A percentile compares a stretch with the other conserved stretches of the same genome.
phyloP scores from a whole-genome alignment of 2,329 filamentous ascomycete genomes.

The Drechslerella coelobrocha region DNA sequence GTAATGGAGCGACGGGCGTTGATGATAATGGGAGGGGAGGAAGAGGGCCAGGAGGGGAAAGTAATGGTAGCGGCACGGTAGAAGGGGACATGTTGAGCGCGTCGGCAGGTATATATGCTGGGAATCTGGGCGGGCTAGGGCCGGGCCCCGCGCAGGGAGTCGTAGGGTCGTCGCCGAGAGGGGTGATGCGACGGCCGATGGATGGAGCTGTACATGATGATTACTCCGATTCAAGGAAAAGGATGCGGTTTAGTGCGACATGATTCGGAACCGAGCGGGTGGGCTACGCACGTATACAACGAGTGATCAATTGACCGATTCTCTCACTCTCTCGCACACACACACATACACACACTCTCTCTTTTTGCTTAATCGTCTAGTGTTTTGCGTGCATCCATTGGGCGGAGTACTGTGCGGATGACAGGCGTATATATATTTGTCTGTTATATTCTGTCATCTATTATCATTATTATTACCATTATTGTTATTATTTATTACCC shows the following conservation, averaged over 20 bases:
- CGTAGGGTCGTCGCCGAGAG: conserved; percentile 22
- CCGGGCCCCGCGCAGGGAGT: not conserved
- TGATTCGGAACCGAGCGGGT: no score
- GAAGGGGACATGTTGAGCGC: conserved; percentile 36
- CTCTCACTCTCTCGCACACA: no score
- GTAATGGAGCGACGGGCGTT: not conserved
- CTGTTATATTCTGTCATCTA: not conserved
- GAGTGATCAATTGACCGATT: not conserved
- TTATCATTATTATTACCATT: not conserved
- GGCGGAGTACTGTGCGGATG: no score
- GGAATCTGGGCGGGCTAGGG: conserved; percentile 9
- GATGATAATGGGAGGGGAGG: not conserved
- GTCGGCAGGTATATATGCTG: conserved; percentile 25
- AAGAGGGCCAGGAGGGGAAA: not conserved
- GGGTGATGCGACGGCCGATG: conserved; percentile 22
- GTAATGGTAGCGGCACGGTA: not conserved
- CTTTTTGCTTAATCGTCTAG: no score
- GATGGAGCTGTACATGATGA: conserved; percentile 34
- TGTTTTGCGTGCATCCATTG: no score
- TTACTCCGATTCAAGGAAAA: conserved; percentile 37
- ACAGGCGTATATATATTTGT: no score
- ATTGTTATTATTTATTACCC: not conserved
- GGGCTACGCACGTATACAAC: no score
- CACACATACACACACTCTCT: no score
- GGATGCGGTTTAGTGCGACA: conserved; percentile 44